Conservation (phyloP, 148 eudicot species). For the Polygonum maritimum region DNA sequence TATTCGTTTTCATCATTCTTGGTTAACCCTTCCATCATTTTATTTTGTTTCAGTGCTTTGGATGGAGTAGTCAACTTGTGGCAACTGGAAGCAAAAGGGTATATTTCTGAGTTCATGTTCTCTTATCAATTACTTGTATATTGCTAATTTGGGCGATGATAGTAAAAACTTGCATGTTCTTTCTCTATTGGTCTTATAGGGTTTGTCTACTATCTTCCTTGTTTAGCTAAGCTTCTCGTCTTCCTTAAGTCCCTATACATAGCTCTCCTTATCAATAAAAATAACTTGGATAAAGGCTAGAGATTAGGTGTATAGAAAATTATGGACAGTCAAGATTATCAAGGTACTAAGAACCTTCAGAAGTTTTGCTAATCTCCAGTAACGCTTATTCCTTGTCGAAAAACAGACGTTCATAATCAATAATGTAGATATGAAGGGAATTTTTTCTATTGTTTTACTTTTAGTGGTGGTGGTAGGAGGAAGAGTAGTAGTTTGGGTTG, state of each 20-base stretch:
- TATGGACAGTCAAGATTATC: background rate
- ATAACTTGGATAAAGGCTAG: background rate
- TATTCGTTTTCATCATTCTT: background rate
- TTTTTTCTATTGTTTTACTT: background rate
- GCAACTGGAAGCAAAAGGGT: conserved; percentile 87
- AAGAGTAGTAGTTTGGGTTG: background rate
- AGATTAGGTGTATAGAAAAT: background rate
- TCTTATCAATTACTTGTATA: background rate
- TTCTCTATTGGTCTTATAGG: background rate
- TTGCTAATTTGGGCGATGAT: background rate
- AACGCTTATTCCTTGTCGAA: background rate
- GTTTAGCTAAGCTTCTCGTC: background rate
- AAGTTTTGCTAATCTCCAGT: background rate
- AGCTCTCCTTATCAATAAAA: background rate
- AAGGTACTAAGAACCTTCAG: background rate
- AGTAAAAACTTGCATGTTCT: background rate
- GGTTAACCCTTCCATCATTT: conserved; percentile 2
- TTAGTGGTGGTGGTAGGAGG: no score
- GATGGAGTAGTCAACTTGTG: conserved; percentile 90
- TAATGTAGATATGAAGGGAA: background rate
- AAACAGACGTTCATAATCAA: background rate
- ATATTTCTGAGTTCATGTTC: conserved; percentile 13
- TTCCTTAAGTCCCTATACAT: background rate
- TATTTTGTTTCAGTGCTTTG: conserved; percentile 52
- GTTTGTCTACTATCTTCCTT: background rate